phyloP scores from a whole-genome alignment of 2,329 filamentous ascomycete species.

The Colletotrichum tofieldiae region DNA sequence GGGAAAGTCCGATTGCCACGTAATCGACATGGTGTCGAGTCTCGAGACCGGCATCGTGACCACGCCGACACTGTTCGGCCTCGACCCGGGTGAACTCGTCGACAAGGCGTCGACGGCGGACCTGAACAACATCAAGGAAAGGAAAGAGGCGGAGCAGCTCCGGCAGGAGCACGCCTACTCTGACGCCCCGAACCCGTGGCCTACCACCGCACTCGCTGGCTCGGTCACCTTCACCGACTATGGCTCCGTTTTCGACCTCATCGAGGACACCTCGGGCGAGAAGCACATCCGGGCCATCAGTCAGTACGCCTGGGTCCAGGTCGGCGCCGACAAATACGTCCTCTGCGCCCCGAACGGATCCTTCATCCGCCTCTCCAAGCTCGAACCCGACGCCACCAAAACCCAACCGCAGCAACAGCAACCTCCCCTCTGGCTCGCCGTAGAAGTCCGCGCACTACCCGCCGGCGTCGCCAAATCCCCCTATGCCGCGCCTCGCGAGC shows the following conservation, averaged over 20 bases:
- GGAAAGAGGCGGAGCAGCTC: constrained; percentile 62
- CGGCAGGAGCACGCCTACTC: constrained; percentile 46
- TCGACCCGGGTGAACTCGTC: constrained; percentile 87
- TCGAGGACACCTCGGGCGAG: constrained; percentile 86
- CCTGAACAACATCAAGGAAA: constrained; percentile 69
- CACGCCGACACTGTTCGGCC: constrained; percentile 91
- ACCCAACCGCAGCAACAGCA: not conserved
- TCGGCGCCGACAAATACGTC: constrained; percentile 79
- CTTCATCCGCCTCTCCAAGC: constrained; percentile 68
- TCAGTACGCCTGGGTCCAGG: constrained; percentile 85
- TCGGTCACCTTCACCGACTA: constrained; percentile 90
- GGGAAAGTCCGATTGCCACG: constrained; percentile 89
- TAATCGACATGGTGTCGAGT: constrained; percentile 96
- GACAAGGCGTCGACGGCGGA: constrained; percentile 75
- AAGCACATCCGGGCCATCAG: constrained; percentile 84
- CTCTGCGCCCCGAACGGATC: constrained; percentile 77
- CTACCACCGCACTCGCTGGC: constrained; percentile 43
- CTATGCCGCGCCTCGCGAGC: constrained; percentile 77
- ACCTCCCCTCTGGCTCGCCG: constrained; percentile 57
- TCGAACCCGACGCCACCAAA: constrained; percentile 44
- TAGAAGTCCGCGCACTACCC: constrained; percentile 66
- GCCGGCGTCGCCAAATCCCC: constrained; percentile 66
- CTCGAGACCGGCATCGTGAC: constrained; percentile 89
- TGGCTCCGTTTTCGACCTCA: constrained; percentile 90
- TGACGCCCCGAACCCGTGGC: not conserved